Conservation (phyloP, 1,284 basidiomycete species). For the Tilletia horrida region DNA sequence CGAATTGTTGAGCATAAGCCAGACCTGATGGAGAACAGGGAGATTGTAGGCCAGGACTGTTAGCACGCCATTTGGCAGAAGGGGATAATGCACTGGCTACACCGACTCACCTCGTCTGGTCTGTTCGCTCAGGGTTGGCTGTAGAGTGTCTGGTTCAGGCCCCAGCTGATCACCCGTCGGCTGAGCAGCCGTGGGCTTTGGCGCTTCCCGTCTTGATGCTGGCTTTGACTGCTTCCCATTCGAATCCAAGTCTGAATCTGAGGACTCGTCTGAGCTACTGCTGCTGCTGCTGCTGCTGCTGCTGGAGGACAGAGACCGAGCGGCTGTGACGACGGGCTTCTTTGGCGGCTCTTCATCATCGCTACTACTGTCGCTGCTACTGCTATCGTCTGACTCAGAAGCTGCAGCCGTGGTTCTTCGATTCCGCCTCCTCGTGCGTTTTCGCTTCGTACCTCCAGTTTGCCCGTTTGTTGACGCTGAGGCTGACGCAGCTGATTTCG, state of each 20-base stretch:
- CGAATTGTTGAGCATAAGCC: constrained; percentile 31
- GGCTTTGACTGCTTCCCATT: neutral
- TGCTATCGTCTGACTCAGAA: neutral
- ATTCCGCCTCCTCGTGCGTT: constrained; percentile 2
- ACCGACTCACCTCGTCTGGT: constrained; percentile 8
- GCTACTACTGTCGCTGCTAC: constrained; percentile 5
- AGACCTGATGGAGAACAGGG: constrained; percentile 24
- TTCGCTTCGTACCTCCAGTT: neutral
- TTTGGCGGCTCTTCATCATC: neutral
- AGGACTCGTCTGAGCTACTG: neutral
- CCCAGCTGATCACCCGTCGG: neutral
- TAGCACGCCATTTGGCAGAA: neutral
- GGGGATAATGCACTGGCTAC: neutral
- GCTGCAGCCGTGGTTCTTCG: neutral
- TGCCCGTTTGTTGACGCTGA: neutral
- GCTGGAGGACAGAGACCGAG: neutral
- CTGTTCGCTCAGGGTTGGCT: neutral
- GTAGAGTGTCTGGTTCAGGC: neutral
- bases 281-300: neutral
- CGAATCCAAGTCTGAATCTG: constrained; percentile 1
- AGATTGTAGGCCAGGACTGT: neutral
- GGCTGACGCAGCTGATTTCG: neutral
- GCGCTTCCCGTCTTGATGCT: neutral
- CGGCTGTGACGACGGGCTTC: neutral
- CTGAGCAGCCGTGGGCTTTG: neutral